Evolutionary conservation across 331 rosid species (phyloP), one percentile per base, ranked within the genome.

Genomic region (Acacia pycnantha): DNA sequence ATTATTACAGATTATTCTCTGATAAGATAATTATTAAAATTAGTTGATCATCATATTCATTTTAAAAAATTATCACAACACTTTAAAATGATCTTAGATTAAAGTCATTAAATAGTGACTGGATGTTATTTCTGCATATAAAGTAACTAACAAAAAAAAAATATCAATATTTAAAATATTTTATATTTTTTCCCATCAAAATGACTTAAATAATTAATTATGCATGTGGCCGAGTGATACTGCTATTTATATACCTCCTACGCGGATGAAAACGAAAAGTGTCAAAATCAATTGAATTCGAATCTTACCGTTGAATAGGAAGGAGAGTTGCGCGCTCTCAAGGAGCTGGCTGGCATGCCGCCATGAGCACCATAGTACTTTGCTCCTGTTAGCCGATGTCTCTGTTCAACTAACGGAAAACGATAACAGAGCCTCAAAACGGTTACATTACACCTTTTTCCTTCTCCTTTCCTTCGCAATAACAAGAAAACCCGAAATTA

Each of bases 391-490:
- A 27, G 50, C 15, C 75, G 65, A 27, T 75, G 40, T 51, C 33
- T 27, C 5, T 67, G 16, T 74, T 86, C 76, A 88, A 74, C 84
- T 11, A 81, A 86, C 83, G 51, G 68, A 79, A 81, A 77, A 86
- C 77, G 77, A 83, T 78, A 62, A 85, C 77, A 68, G 81, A 81
- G 43, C 74, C 69, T 77, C 83, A 75, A 81, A 89, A 84, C 89
- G 87, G 90, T 89, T 84, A 82, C 91, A 87, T 83, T 70, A 75
- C 81, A 77, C 87, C 88, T 82, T 75, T 82, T 85, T 80, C 84
- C 19, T 46, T 33, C 46, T 22, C 35, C 70, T 24, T 33, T 46
- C 66, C 29, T 80, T 70, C 58, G 77, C 76, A 70, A 74, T 29
- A 40, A 72, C 78, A 51, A 69, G 11, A 69, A 69, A 40, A 0